These are phyloP conservation scores for Spathaspora hagerdaliae DNA, from an alignment of 805 yeast species.

Conservation along the genomic window DNA sequence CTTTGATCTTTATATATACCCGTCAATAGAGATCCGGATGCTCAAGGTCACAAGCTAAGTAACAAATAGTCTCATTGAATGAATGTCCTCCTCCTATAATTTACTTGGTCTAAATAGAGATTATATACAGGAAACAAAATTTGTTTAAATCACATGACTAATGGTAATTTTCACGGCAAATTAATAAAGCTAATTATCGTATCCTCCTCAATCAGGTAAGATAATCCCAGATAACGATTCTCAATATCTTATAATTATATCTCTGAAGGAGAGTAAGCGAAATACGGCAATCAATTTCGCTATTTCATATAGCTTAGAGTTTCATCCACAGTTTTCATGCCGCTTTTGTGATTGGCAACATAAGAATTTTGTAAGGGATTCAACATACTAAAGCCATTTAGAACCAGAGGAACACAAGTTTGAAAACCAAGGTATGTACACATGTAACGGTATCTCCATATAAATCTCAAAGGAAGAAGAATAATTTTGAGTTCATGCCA, in stretches of 20 bases:
- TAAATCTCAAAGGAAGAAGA: too few species aligned
- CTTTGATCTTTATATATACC: too few species aligned
- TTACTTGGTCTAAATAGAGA: too few species aligned
- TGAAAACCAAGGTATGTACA: too few species aligned
- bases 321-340: not conserved
- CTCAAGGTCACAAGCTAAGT: too few species aligned
- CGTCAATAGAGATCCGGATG: too few species aligned
- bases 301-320: not conserved
- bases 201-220: not conserved
- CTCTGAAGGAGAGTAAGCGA: not conserved
- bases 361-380: not conserved
- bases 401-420: too few species aligned
- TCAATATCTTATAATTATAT: not conserved
- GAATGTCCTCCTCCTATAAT: too few species aligned
- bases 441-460: too few species aligned
- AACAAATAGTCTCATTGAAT: too few species aligned
- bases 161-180: not conserved
- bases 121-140: not conserved
- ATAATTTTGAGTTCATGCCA: too few species aligned
- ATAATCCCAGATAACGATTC: not conserved
- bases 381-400: not conserved
- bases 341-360: not conserved
- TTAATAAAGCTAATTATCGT: not conserved
- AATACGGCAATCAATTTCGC: not conserved
- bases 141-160: slow-evolving; percentile 3